Conservation (phyloP, 1,284 basidiomycete species). For the Filobasidium uniguttulatum region DNA sequence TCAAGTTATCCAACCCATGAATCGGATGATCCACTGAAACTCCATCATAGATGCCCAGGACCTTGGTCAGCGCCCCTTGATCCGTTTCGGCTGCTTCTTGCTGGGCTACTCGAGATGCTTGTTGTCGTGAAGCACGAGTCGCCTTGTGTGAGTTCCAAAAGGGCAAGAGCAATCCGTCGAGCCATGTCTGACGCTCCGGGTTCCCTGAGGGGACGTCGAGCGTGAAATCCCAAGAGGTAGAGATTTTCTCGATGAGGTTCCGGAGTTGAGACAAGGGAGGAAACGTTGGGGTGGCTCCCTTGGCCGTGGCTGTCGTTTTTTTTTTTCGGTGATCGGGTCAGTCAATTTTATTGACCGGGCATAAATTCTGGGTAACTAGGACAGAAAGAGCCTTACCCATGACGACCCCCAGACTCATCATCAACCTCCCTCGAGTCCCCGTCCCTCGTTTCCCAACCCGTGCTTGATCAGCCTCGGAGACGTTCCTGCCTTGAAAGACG, state of each 20-base stretch:
- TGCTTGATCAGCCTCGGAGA: constrained; percentile 7
- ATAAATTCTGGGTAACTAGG: no score
- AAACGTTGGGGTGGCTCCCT: neutral
- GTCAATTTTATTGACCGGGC: no score
- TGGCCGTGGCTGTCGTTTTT: no score
- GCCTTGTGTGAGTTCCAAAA: neutral
- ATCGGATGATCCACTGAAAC: constrained; percentile 13
- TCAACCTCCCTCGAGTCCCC: constrained; percentile 10
- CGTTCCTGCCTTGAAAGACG: constrained; percentile 7
- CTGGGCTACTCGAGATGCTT: neutral
- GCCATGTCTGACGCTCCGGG: neutral
- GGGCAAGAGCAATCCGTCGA: neutral
- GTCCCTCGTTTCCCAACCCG: constrained; percentile 7
- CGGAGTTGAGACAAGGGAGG: neutral
- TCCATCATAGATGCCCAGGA: neutral
- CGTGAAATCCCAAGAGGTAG: neutral
- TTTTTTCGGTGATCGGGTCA: no score
- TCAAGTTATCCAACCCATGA: constrained; percentile 6
- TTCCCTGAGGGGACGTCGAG: neutral
- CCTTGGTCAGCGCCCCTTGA: neutral
- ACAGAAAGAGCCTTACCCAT: constrained; percentile 6
- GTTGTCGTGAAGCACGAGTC: no score
- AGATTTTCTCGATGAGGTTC: neutral
- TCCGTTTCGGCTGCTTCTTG: no score
- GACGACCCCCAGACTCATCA: constrained; percentile 14